Evolutionary conservation across 495 filamentous ascomycete genomes (phyloP).

Genomic region (Hypoxylon lenormandii): DNA sequence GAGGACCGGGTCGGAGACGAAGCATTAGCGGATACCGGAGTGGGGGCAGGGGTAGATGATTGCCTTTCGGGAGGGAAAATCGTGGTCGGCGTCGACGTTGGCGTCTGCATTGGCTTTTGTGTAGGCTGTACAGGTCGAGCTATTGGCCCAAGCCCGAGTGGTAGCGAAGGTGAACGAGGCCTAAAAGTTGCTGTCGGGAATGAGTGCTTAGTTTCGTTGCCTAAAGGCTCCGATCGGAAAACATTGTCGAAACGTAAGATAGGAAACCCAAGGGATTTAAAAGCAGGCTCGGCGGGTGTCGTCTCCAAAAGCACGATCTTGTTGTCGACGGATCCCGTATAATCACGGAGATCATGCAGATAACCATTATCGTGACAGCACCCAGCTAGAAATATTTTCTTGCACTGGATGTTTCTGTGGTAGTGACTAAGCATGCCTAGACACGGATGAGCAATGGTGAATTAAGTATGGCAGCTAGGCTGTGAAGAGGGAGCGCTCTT

Average conservation of each 20-base stretch:
- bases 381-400: conserved; percentile 51
- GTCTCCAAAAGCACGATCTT: conserved; percentile 49
- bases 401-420: conserved; percentile 50
- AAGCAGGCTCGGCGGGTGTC: conserved; percentile 49
- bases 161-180: conserved; percentile 38
- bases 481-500: not conserved
- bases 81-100: conserved; percentile 6
- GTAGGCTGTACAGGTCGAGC: conserved; percentile 41
- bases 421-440: conserved; percentile 51
- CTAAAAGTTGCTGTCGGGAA: conserved; percentile 21
- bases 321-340: conserved; percentile 37
- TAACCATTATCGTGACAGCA: conserved; percentile 53
- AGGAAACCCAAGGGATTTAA: conserved; percentile 48
- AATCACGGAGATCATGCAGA: conserved; percentile 52
- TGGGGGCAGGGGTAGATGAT: conserved; percentile 28
- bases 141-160: conserved; percentile 42
- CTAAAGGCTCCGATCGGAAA: conserved; percentile 48
- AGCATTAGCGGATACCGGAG: conserved; percentile 26
- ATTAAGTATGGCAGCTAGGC: not conserved
- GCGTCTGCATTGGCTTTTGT: conserved; percentile 8
- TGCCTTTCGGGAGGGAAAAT: conserved; percentile 27
- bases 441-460: conserved; percentile 14
- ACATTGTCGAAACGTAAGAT: conserved; percentile 50
- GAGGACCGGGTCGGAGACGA: conserved; percentile 41
- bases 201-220: conserved; percentile 46